Evolutionary conservation across 257 asterid genomes (phyloP).

Genomic region (Solanum phureja): DNA sequence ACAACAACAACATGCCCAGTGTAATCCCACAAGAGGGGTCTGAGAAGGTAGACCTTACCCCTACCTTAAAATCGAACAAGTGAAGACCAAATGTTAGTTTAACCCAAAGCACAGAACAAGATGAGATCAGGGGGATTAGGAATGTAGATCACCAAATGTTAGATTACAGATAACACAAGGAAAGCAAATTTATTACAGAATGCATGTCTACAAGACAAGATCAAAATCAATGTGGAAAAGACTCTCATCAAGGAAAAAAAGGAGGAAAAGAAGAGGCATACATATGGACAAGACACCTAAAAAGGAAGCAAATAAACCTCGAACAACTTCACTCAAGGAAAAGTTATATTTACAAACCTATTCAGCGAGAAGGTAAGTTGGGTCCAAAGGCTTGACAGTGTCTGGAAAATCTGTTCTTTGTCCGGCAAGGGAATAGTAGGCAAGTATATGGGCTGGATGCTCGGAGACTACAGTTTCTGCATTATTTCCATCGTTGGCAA

Average conservation of each 20-base stretch:
- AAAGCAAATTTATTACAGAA: not conserved
- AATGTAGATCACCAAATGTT: not conserved
- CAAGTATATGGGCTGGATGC: conserved; percentile 81
- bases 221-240: not conserved
- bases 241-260: not conserved
- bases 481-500: conserved; percentile 1
- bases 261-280: not conserved
- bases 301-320: not conserved
- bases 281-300: not conserved
- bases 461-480: conserved; percentile 15
- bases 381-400: conserved; percentile 44
- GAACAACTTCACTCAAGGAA: not conserved
- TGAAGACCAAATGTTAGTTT: not conserved
- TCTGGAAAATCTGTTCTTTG: conserved; percentile 69
- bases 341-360: conserved; percentile 11
- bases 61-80: not conserved
- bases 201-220: not conserved
- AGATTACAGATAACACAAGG: not conserved
- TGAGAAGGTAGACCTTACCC: not conserved
- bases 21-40: not conserved
- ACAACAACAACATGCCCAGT: not conserved
- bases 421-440: conserved; percentile 86
- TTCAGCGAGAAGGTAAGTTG: not conserved
- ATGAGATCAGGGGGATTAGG: not conserved
- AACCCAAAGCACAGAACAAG: not conserved